Evolutionary conservation across 2,329 filamentous ascomycete species (phyloP).

Genomic region (Botrytis galanthina): DNA sequence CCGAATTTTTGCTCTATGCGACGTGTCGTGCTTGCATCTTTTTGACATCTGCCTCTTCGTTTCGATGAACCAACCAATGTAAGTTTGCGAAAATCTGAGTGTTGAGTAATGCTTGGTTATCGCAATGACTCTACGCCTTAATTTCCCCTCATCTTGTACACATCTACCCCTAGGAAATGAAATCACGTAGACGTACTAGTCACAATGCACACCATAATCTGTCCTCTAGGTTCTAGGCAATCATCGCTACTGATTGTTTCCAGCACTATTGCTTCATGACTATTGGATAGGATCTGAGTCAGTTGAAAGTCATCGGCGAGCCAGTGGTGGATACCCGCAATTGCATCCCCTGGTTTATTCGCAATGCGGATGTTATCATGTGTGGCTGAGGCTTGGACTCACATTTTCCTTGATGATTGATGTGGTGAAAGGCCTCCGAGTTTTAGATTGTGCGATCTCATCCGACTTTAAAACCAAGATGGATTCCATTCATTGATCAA

Average conservation of each 20-base stretch:
- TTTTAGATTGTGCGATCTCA: neutral
- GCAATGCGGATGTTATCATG: neutral
- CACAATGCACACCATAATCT: conserved; percentile 7
- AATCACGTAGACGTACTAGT: neutral
- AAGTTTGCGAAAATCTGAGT: neutral
- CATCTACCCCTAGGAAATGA: neutral
- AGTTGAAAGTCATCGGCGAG: neutral
- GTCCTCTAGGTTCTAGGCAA: conserved; percentile 12
- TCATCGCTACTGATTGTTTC: neutral
- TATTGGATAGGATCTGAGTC: conserved; percentile 10
- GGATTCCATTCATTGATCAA: conserved; percentile 9
- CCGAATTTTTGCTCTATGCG: neutral
- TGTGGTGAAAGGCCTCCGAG: neutral
- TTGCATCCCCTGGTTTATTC: neutral
- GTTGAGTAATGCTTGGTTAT: conserved; percentile 1
- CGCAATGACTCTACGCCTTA: conserved; percentile 16
- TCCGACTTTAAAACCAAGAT: conserved; percentile 13
- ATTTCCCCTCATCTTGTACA: conserved; percentile 11
- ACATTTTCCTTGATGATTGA: neutral
- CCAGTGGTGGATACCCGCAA: neutral
- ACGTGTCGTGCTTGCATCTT: conserved; percentile 3
- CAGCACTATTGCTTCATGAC: neutral
- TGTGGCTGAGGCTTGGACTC: conserved; percentile 11
- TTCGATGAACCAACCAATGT: neutral
- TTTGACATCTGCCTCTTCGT: conserved; percentile 2